Percentiles rank a stretch among this genome's conserved stretches.
Evolutionary conservation across 2,329 filamentous ascomycete species (phyloP).

Genomic region (Myriosclerotinia curreyana): DNA sequence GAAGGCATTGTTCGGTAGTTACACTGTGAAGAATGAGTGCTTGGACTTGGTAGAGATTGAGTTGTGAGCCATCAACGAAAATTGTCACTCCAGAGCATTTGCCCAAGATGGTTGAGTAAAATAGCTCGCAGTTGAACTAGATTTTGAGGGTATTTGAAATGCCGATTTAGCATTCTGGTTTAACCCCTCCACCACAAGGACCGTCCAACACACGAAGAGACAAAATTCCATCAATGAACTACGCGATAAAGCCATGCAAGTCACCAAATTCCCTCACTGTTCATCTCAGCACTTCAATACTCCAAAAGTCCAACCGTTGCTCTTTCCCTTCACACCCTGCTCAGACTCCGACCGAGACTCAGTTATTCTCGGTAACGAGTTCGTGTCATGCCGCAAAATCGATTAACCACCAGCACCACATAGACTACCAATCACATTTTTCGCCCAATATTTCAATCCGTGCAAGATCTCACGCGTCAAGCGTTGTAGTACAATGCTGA

Average conservation of each 20-base stretch:
- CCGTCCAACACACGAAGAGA: not conserved
- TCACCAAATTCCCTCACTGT: not conserved
- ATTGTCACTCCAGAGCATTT: not conserved
- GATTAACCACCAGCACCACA: not conserved
- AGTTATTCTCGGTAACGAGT: not conserved
- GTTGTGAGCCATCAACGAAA: too few species aligned
- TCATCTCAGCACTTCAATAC: too few species aligned
- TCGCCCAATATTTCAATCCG: not conserved
- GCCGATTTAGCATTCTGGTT: too few species aligned
- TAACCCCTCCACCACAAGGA: too few species aligned
- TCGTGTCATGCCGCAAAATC: not conserved
- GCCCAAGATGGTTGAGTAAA: not conserved
- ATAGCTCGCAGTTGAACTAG: too few species aligned
- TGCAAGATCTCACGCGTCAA: not conserved
- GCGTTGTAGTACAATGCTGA: not conserved
- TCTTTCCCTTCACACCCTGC: not conserved
- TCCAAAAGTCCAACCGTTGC: not conserved
- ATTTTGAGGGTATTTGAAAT: not conserved
- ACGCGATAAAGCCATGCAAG: not conserved
- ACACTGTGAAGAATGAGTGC: not conserved
- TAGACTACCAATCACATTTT: not conserved
- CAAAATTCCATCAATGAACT: too few species aligned
- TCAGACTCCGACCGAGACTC: not conserved
- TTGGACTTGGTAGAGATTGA: too few species aligned
- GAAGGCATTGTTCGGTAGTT: not conserved